Evolutionary conservation across 1,139 yeast genomes (phyloP).

Genomic region (Protomyces lactucae-debilis): DNA sequence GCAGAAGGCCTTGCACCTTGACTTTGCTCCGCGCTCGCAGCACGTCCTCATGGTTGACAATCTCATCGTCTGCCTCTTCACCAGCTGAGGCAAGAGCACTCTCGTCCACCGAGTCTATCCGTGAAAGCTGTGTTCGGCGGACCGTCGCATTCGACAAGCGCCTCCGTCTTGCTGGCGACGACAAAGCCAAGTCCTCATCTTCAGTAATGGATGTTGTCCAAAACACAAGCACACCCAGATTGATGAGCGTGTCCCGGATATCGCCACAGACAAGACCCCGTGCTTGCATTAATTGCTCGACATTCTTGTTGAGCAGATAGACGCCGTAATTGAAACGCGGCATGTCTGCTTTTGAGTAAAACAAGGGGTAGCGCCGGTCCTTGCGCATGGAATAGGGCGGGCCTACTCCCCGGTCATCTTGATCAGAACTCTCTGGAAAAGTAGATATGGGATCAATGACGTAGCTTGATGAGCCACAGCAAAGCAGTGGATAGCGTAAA

Average conservation of each 20-base stretch:
- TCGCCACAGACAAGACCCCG: constrained; percentile 40
- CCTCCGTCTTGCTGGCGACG: background rate
- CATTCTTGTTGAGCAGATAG: constrained; percentile 47
- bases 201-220: constrained; percentile 18
- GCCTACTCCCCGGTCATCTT: constrained; percentile 5
- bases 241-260: constrained; percentile 42
- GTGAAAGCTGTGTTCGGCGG: background rate
- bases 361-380: constrained; percentile 44
- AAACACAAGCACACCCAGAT: constrained; percentile 41
- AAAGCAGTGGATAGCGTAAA: constrained; percentile 50
- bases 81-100: background rate
- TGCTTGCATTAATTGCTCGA: constrained; percentile 49
- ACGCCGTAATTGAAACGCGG: constrained; percentile 53
- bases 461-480: constrained; percentile 50
- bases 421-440: background rate
- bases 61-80: background rate
- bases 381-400: constrained; percentile 15
- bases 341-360: constrained; percentile 47
- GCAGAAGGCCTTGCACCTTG: background rate
- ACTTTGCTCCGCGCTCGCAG: background rate
- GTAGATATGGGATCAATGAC: constrained; percentile 46
- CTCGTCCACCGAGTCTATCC: background rate
- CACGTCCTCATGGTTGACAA: background rate
- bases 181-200: background rate
- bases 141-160: background rate